A percentile compares a stretch with the other conserved stretches of the same genome.
Conservation (phyloP, 345 rosid species). For the Xanthoceras sorbifolium region DNA sequence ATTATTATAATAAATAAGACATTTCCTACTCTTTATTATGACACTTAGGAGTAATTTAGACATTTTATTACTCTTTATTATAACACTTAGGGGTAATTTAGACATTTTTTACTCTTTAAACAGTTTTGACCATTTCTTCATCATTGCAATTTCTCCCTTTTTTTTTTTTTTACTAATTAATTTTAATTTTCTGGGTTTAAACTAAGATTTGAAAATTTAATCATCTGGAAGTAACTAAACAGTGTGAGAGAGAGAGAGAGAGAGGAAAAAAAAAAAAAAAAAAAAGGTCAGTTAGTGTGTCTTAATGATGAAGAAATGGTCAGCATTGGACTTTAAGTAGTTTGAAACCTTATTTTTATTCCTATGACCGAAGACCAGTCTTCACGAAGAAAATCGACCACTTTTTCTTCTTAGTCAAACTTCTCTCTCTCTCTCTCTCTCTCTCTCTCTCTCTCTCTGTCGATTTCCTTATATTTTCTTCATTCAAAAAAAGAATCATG, state of each 20-base stretch:
- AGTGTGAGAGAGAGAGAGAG: neutral
- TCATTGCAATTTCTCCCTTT: too few relatives aligned
- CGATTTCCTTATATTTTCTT: neutral
- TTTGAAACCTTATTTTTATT: neutral
- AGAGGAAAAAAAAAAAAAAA: neutral
- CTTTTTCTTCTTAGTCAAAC: constrained; percentile 27
- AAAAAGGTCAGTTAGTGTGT: neutral
- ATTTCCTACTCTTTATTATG: too few relatives aligned
- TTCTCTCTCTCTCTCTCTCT: constrained; percentile 3
- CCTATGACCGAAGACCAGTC: constrained; percentile 42
- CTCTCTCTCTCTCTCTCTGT: neutral
- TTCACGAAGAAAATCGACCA: constrained; percentile 4
- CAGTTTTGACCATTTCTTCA: too few relatives aligned
- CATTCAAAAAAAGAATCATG: neutral
- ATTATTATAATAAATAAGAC: too few relatives aligned
- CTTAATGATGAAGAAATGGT: constrained; percentile 36
- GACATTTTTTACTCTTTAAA: too few relatives aligned
- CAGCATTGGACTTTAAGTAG: constrained; percentile 28
- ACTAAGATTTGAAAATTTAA: neutral
- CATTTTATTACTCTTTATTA: too few relatives aligned
- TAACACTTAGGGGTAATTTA: too few relatives aligned
- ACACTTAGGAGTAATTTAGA: too few relatives aligned
- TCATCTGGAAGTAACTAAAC: too few relatives aligned
- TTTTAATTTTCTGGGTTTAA: too few relatives aligned
- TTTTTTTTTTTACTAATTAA: too few relatives aligned